Base-by-base conservation (phyloP, 257 asterid genomes). In the Petunia secreta region DNA sequence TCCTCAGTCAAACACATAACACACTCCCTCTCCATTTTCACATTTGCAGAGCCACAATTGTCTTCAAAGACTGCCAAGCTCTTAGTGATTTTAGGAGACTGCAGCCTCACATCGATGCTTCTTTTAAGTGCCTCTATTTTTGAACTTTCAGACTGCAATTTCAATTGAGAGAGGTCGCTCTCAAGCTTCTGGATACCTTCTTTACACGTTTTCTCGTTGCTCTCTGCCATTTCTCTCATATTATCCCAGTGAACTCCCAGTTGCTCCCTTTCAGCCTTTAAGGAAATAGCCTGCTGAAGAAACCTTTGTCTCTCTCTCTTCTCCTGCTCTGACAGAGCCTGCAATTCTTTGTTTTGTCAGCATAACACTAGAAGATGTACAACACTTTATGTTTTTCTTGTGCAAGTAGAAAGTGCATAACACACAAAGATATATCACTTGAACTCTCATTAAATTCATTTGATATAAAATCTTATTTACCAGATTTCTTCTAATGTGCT, bases 1-100 rank as follows among this genome's bases (percentile, higher is more conserved):
- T 90, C 98, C 4, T 89, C 91, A 1, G 87, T 79, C 92, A 91
- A 80, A 53, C 94, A 91, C 93, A 91, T 87, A 48, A 90, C 87
- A 14, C 97, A 91, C 37, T 91, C 97, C 87, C 93, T 80, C 39
- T 91, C 94, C 0, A 80, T 88, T 13, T 81, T 76, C 7, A 86
- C 83, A 46, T 69, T 81, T 67, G 76, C 87, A 4, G 65, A 82
- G 40, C 84, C 90, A 67, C 80, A 83, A 75, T 82, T 86, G 79
- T 88, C 89, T 76, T 86, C 84, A 75, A 86, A 87, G 43, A 82
- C 91, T 1, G 91, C 87, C 82, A 86, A 63, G 71, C 88, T 86
- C 83, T 89, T 87, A 7, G 75, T 34, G 43, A 15, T 64, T 79
- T 82, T 82, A 39, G 91, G 89, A 77, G 68, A 76, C 59, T 79